These are phyloP conservation scores for Aspergillus leporis DNA, from an alignment of 495 filamentous ascomycete species.

Conservation along the genomic window DNA sequence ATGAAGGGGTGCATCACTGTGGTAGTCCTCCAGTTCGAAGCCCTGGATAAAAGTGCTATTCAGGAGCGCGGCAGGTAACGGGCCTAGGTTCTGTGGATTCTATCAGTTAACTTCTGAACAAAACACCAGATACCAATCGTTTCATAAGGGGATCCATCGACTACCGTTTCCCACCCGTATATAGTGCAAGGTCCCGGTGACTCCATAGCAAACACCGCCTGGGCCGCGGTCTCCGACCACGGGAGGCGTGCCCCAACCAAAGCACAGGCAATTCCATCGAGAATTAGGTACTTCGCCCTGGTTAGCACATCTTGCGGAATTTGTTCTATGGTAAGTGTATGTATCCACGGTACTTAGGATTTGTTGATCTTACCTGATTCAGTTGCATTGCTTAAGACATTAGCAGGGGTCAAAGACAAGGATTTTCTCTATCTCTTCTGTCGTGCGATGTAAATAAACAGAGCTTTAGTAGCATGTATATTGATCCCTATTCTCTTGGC, in stretches of 20 bases:
- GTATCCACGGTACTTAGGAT: too few species aligned
- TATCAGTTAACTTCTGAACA: too few species aligned
- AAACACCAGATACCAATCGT: too few species aligned
- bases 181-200: slow-evolving; percentile 29
- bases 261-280: slow-evolving; percentile 46
- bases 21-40: slow-evolving; percentile 47
- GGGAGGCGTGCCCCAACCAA: slow-evolving; percentile 41
- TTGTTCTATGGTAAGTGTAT: not conserved
- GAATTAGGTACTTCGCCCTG: slow-evolving; percentile 31
- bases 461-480: too few species aligned
- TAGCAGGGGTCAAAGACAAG: too few species aligned
- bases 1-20: slow-evolving; percentile 38
- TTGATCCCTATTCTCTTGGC: too few species aligned
- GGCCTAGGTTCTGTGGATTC: slow-evolving; percentile 21
- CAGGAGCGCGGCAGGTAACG: slow-evolving; percentile 39
- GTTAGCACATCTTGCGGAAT: not conserved
- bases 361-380: too few species aligned
- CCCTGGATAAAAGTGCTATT: slow-evolving; percentile 46
- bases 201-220: slow-evolving; percentile 37
- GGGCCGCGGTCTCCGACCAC: slow-evolving; percentile 39
- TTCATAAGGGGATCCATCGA: too few species aligned
- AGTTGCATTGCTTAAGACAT: too few species aligned
- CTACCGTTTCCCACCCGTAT: slow-evolving; percentile 33
- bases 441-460: too few species aligned
- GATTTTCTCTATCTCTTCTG: too few species aligned